Evolutionary conservation across 2,329 filamentous ascomycete species (phyloP).

Genomic region (Cercospora sesami): DNA sequence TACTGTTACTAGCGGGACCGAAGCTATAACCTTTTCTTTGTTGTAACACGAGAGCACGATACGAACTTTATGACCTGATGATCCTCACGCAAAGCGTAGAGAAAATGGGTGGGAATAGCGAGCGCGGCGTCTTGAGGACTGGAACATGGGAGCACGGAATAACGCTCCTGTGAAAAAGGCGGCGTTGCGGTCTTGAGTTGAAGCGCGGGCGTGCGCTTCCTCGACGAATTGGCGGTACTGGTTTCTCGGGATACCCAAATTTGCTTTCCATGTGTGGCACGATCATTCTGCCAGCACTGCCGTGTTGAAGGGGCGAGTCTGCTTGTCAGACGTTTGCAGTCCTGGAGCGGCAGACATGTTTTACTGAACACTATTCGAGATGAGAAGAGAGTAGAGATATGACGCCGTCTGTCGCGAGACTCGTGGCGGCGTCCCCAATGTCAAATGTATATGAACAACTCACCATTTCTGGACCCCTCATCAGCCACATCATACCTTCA

Average conservation of each 20-base stretch:
- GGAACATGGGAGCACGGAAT: constrained; percentile 5
- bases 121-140: constrained; percentile 16
- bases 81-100: constrained; percentile 16
- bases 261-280: constrained; percentile 8
- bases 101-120: constrained; percentile 16
- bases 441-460: constrained; percentile 3
- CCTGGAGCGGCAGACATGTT: constrained; percentile 17
- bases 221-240: constrained; percentile 9
- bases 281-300: not conserved
- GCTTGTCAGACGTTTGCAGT: constrained; percentile 21
- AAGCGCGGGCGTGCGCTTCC: constrained; percentile 15
- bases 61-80: constrained; percentile 18
- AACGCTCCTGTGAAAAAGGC: not conserved
- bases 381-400: not conserved
- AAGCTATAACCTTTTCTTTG: constrained; percentile 3
- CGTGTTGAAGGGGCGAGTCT: constrained; percentile 24
- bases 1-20: not conserved
- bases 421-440: not conserved
- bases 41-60: constrained; percentile 8
- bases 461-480: not conserved
- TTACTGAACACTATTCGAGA: not conserved
- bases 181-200: constrained; percentile 11
- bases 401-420: not conserved
- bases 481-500: constrained; percentile 1
- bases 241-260: constrained; percentile 15